Percentiles rank a stretch among this genome's conserved stretches.
These are phyloP conservation scores for sunflower (Helianthus annuus) DNA, from an alignment of 129 eudicot species.

Conservation along the genomic window DNA sequence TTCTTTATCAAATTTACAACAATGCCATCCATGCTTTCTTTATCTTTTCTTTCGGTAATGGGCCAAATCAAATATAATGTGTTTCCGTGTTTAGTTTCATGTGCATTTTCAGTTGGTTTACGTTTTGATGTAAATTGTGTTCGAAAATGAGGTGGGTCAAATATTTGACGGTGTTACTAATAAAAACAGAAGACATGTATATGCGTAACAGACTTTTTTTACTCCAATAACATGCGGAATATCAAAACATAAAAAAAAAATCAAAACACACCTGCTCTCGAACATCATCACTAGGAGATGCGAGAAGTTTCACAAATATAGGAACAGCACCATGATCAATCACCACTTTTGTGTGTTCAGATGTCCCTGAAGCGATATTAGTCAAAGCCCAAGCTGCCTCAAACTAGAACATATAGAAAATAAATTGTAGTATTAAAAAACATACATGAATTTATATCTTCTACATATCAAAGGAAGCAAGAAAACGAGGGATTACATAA, in stretches of 20 bases:
- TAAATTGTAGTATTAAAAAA: not conserved
- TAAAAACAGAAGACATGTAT: not conserved
- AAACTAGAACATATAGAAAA: conserved; percentile 43
- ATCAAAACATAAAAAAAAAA: not conserved
- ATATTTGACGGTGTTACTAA: not conserved
- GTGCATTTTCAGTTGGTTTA: no score
- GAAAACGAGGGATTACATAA: not conserved
- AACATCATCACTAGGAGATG: conserved; percentile 82
- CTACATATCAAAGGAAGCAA: conserved; percentile 1
- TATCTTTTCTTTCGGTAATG: no score
- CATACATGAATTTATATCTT: not conserved
- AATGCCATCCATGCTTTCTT: no score
- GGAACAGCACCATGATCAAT: conserved; percentile 92
- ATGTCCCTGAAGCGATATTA: conserved; percentile 88
- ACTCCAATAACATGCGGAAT: not conserved
- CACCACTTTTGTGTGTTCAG: conserved; percentile 83
- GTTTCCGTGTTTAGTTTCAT: no score
- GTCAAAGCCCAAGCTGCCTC: conserved; percentile 96
- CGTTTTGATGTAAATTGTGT: no score
- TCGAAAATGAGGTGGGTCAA: no score
- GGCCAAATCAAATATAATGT: no score
- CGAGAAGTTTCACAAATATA: conserved; percentile 77
- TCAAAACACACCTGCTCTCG: conserved; percentile 69
- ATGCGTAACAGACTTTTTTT: not conserved
- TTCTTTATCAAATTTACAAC: no score